These are phyloP conservation scores for Diaporthe helianthi DNA, from an alignment of 2,329 filamentous ascomycete species.

Conservation along the genomic window DNA sequence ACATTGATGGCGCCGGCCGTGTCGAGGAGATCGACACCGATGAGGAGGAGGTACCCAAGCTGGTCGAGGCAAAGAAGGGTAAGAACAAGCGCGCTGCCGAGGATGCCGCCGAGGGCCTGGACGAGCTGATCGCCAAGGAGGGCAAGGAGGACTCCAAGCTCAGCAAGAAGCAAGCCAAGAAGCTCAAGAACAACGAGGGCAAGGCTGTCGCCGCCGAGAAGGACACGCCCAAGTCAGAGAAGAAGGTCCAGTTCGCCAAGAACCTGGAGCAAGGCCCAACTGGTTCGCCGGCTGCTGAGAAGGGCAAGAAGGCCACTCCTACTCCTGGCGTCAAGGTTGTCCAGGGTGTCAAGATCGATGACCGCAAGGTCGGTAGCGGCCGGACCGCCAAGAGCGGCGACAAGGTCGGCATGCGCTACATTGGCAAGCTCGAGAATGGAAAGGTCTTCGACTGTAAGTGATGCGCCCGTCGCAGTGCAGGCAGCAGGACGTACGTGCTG, in stretches of 20 bases:
- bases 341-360: conserved; percentile 89
- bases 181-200: conserved; percentile 98
- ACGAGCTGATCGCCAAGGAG: conserved; percentile 84
- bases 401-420: conserved; percentile 93
- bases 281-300: conserved; percentile 59
- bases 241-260: conserved; percentile 99
- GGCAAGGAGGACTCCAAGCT: conserved; percentile 74
- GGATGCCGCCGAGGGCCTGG: conserved; percentile 72
- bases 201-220: conserved; percentile 74
- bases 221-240: conserved; percentile 69
- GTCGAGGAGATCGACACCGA: conserved; percentile 84
- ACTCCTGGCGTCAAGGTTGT: conserved; percentile 77
- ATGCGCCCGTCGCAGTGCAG: background rate
- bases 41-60: conserved; percentile 73
- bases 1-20: conserved; percentile 74
- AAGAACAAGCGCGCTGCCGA: conserved; percentile 96
- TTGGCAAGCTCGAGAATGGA: conserved; percentile 93
- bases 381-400: conserved; percentile 88
- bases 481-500: background rate
- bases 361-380: conserved; percentile 90
- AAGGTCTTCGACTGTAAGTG: conserved; percentile 91
- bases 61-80: conserved; percentile 68
- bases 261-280: conserved; percentile 97
- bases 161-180: conserved; percentile 97
- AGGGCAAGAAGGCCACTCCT: conserved; percentile 48